phyloP scores from a whole-genome alignment of 2,329 filamentous ascomycete genomes.

The Nigrograna mackinnonii region DNA sequence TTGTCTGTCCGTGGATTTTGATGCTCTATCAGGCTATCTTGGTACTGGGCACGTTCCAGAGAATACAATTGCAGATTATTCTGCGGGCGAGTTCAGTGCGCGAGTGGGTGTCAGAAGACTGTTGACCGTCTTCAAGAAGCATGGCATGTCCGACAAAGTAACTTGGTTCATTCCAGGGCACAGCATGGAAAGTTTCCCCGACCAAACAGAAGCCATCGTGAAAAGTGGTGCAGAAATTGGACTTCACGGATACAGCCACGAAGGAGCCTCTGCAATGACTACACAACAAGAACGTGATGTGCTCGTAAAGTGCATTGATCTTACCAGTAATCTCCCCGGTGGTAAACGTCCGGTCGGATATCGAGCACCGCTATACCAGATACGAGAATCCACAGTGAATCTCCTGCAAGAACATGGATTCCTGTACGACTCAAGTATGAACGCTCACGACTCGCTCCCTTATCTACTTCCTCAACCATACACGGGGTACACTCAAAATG shows the following conservation, averaged over 20 bases:
- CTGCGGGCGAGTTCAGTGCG: conserved; percentile 59
- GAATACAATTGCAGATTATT: conserved; percentile 61
- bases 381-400: conserved; percentile 52
- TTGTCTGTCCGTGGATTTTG: conserved; percentile 54
- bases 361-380: conserved; percentile 56
- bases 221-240: conserved; percentile 59
- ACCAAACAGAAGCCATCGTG: conserved; percentile 54
- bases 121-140: conserved; percentile 57
- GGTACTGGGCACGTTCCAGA: conserved; percentile 58
- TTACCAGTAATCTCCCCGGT: conserved; percentile 49
- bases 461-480: conserved; percentile 56
- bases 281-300: conserved; percentile 55
- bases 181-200: conserved; percentile 60
- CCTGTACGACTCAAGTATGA: conserved; percentile 56
- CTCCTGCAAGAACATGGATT: conserved; percentile 54
- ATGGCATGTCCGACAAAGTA: conserved; percentile 54
- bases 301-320: conserved; percentile 50
- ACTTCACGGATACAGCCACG: conserved; percentile 55
- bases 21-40: conserved; percentile 63
- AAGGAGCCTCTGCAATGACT: conserved; percentile 51
- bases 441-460: conserved; percentile 54
- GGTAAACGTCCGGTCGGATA: conserved; percentile 54
- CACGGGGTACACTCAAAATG: no score
- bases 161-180: conserved; percentile 67
- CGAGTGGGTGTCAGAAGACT: conserved; percentile 61